phyloP scores from a whole-genome alignment of 2,329 filamentous ascomycete species.

The Aurifilum marmelostoma region DNA sequence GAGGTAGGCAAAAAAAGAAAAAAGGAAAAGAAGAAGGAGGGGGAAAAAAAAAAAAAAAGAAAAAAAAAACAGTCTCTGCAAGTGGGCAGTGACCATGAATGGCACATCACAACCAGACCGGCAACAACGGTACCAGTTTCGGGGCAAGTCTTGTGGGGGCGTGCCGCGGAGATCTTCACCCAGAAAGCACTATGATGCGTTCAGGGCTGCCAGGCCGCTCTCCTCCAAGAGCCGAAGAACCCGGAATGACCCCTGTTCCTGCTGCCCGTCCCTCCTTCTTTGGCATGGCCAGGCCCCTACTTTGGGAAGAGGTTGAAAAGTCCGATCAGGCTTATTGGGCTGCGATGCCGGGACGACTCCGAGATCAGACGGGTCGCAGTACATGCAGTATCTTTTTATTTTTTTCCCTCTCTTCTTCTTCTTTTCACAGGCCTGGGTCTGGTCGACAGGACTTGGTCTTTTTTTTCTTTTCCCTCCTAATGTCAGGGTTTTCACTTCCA shows the following conservation, averaged over 20 bases:
- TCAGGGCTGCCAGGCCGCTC: background rate
- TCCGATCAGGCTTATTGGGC: background rate
- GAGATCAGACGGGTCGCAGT: background rate
- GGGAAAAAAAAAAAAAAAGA: background rate
- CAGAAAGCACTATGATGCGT: background rate
- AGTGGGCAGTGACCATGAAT: no score
- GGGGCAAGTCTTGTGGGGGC: background rate
- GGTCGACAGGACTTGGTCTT: background rate
- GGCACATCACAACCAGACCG: background rate
- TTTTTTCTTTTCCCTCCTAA: background rate
- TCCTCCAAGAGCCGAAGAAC: background rate
- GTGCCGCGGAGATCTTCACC: background rate
- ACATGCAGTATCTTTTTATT: background rate
- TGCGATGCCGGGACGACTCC: constrained; percentile 3
- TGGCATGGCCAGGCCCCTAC: background rate
- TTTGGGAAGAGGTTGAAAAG: background rate
- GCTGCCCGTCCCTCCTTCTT: background rate
- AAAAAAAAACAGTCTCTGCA: background rate
- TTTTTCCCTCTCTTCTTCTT: background rate
- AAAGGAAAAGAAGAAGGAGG: no score
- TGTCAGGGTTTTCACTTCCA: background rate
- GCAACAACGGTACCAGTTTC: background rate
- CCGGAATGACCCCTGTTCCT: constrained; percentile 5
- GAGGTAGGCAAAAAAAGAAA: background rate
- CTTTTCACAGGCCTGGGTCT: no score